Base-by-base conservation (phyloP, 192 early-diverging fungal species). In the Coemansia sp. region DNA sequence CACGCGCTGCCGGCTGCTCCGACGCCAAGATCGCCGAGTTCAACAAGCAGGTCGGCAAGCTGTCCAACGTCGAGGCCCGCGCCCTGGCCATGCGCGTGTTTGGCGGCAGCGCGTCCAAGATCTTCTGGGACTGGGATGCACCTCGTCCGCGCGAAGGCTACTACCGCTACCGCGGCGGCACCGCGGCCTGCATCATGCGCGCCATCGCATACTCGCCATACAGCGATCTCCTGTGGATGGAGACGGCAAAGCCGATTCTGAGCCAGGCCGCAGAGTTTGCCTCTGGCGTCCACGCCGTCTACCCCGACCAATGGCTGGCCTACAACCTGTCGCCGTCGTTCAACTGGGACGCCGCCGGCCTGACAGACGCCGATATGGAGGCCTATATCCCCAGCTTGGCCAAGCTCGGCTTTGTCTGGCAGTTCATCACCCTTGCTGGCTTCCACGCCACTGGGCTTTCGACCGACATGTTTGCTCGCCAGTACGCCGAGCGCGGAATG, bases 291-390 rank as follows among this genome's bases (percentile, higher is more conserved):
- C 85, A 84, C 59, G 78, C 85, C 60, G 85, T 83, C 32, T 83
- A 88, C 68, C 94, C 96, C 39, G 75, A 92, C 35, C 82, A 87
- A 58, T 89, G 92, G 88, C 86, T 98, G 29, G 91, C 94, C 20
- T 98, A 98, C 86, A 98, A 98, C 85, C 73, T 98, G 55, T 93
- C 90, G 36, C 96, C 96, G 23, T 94, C 92, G 25, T 98, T 97
- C 87, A 98, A 98, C 88, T 98, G 95, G 94, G 92, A 95, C 70
- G 92, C 94, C 13, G 93, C 96, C 20, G 94, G 94, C 45, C 88
- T 96, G 88, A 87, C 78, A 32, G 96, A 98, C 75, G 78, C 87
- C 34, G 88, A 96, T 72, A 95, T 98, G 84, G 80, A 86, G 42
- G 74, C 73, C 60, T 98, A 91, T 72, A 87, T 96, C 52, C 72